Base-by-base conservation (phyloP, 805 yeast species). In the Wickerhamiella hasegawae region DNA sequence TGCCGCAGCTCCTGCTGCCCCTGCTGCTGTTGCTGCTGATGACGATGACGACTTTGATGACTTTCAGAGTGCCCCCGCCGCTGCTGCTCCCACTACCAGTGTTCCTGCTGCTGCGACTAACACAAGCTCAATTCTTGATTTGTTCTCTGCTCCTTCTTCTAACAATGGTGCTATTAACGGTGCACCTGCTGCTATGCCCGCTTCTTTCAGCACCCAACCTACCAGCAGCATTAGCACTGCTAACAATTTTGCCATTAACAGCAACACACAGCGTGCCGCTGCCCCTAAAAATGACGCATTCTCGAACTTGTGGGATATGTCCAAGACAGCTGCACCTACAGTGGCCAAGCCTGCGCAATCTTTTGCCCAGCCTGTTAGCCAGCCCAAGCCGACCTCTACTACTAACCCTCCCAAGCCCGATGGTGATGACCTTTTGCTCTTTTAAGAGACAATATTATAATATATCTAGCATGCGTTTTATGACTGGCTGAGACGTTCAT, bases 21-120 rank as follows among this genome's bases (percentile, higher is more conserved):
- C 32, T 2, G 26, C 36, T 17, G 32, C 32, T 4, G 26, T 25
- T 5, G 29, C 3, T 8, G 28, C 12, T 15, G 39, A 20, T 16
- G 39, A 36, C 38, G 75, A 70, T 40, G 76, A 70, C 42, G 76
- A 70, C 41, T 69, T 70, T 50, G 78, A 69, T 43, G 79, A 73
- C 45, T 73, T 73, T 64, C 77, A 73, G 51, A 51, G 62, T 30
- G 74, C 76, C n/a, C 70, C 73, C 14, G 65, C 70, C 11, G 56
- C 55, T 8, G 32, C 48, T 11, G 31, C 45, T 12, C 25, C 37
- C 8, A n/a, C 49, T 5, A 26, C 49, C 3, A n/a, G n/a, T n/a
- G n/a, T n/a, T n/a, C 32, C 50, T 8, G 26, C 44, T 21, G 33
- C 44, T 4, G n/a, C n/a, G n/a, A 29, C 36, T n/a, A 24, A 40